Base-by-base conservation (phyloP, 441 rosid genomes). In the Bruguiera hainesii region DNA sequence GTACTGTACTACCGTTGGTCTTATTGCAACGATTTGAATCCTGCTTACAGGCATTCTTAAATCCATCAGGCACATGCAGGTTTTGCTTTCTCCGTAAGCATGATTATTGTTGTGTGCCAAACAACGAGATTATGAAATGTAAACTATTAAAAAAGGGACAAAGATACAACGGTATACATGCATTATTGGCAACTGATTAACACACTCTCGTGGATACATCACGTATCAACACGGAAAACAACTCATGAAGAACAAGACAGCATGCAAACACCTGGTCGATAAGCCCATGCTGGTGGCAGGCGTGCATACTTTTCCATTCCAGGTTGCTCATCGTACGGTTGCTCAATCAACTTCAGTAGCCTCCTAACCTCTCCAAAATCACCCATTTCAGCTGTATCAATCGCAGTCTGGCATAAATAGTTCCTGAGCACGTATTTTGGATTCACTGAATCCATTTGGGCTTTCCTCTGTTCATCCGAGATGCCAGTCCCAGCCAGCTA, bases 251-350 rank as follows among this genome's bases (percentile, higher is more conserved):
- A 95, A 59, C 98, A 92, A 71, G 98, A 95, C 63, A 92, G 97
- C 99, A 92, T 95, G 73, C 96, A 86, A 64, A 95, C 98, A 5
- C 99, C 99, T 11, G 99, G 98, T 48, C 98, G 77, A 72, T 92
- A 92, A n/a, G 99, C 99, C 98, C 99, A 95, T 0, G 98, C 98
- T 2, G 99, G 99, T 28, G 99, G 99, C 79, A 95, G 79, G 39
- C 98, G 87, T 7, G 97, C 96, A 56, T 92, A 95, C 67, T 90
- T 95, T 76, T 95, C 96, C 99, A 95, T 92, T 67, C 94, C 97
- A 0, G 92, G 97, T 78, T 92, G 99, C 33, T 92, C 98, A 1
- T 90, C 95, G 39, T 81, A 89, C 15, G 99, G 97, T 7, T 79
- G 80, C 61, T 93, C 87, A 83, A 92, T 83, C 46, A 95, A 72